Percentiles rank a stretch among this genome's conserved stretches.
Conservation (phyloP, 108 stramenopile species). For the Cyclostephanos tholiformis region DNA sequence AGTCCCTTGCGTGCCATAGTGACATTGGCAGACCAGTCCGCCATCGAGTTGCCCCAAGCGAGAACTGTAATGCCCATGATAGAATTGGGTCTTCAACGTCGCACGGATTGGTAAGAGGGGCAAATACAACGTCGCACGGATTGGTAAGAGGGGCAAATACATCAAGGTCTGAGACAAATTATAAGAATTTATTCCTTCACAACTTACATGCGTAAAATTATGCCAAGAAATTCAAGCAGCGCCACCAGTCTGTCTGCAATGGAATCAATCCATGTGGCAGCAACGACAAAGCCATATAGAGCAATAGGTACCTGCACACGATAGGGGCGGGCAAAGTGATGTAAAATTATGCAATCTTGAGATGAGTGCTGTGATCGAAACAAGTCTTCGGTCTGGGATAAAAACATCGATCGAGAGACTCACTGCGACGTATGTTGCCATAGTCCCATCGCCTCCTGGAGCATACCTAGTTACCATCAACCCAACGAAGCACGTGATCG, state of each 20-base stretch:
- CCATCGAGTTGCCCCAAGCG: constrained; percentile 84
- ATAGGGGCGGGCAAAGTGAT: neutral
- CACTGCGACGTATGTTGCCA: constrained; percentile 31
- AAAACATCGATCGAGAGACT: constrained; percentile 2
- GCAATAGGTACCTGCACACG: constrained; percentile 48
- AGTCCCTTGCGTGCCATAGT: constrained; percentile 77
- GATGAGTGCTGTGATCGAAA: neutral
- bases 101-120: neutral
- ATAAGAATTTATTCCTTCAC: neutral
- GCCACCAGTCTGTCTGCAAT: constrained; percentile 72
- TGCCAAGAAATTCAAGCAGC: constrained; percentile 65
- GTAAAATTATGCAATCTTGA: neutral
- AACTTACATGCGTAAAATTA: constrained; percentile 41
- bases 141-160: neutral
- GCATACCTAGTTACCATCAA: constrained; percentile 44
- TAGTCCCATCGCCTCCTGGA: constrained; percentile 49
- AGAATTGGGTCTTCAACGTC: constrained; percentile 20
- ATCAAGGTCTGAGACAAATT: neutral
- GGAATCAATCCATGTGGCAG: constrained; percentile 78
- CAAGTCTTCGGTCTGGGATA: neutral
- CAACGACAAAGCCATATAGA: constrained; percentile 57
- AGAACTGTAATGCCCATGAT: constrained; percentile 78
- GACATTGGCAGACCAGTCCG: constrained; percentile 74
- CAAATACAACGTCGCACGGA: neutral
- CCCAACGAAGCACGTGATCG: constrained; percentile 30